Evolutionary conservation across 1,284 basidiomycete species (phyloP), one percentile per base, ranked within the genome.

Genomic region (Sporisorium scitamineum): DNA sequence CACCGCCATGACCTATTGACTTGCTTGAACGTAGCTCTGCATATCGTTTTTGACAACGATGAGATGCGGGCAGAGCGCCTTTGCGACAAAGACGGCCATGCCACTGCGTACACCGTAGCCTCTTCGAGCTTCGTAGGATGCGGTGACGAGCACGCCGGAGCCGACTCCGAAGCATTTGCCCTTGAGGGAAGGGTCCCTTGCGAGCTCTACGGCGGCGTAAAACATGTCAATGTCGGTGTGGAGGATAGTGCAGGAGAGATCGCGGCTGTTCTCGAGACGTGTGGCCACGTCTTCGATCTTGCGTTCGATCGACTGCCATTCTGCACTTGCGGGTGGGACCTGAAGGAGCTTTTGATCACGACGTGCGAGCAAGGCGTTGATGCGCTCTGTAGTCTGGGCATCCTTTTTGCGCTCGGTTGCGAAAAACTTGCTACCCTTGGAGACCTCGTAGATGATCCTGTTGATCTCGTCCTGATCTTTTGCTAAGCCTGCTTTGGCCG

Each of bases 1-100:
- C 22, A 94, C 80, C 26, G 64, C 67, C 82, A 87, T 85, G 55
- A 87, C 82, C 39, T 83, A 70, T 31, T 79, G 78, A 34, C 79
- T 82, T 16, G 80, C 80, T 22, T 66, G 65, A 7, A 78, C 75
- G 73, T 87, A 87, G 24, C 79, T 77, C 18, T 78, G 73, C 63
- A 86, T 85, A 60, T 87, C 71, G 58, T 83, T 84, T 58, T 80
- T 79, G 52, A 96, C 88, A 48, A 94, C 87, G 47, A 94, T 91
- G n/a, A 99, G 89, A 10, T 95, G 90, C 1, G 95, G 95, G 83
- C 95, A 98, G 10, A 99, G 89, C 81, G 94, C 95, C 87, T 92
- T 92, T 16, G 95, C 96, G 45, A 98, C 91, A 85, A 95, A 95
- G 51, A 90, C 93, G 89, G 80, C 83, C 83, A 85, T 86, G n/a